Evolutionary conservation across 192 early-diverging fungal species (phyloP).

Genomic region (Coemansia sp.): DNA sequence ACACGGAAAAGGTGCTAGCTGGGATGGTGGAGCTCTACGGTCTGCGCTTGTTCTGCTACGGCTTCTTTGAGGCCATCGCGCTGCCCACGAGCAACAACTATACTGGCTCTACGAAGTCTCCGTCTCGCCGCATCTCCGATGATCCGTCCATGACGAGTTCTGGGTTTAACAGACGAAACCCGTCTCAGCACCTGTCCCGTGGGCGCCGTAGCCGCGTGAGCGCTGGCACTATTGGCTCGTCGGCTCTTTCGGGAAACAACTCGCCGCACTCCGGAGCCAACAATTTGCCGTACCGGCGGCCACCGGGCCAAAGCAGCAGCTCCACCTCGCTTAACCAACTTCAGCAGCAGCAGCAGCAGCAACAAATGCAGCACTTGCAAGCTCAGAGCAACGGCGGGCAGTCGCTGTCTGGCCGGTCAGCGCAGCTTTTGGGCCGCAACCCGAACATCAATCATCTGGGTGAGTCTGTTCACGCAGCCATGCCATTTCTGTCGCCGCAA

Average conservation of each 20-base stretch:
- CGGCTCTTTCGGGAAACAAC: constrained; percentile 11
- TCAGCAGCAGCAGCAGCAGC: constrained; percentile 1
- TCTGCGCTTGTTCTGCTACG: constrained; percentile 37
- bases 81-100: background rate
- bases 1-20: constrained; percentile 32
- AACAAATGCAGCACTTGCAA: background rate
- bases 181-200: constrained; percentile 16
- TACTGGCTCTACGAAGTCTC: background rate
- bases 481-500: constrained; percentile 45
- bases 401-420: background rate
- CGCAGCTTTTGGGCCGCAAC: background rate
- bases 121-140: constrained; percentile 20
- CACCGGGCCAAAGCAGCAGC: constrained; percentile 11
- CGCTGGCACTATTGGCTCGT: constrained; percentile 10
- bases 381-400: background rate
- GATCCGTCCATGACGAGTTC: constrained; percentile 1
- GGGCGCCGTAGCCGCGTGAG: constrained; percentile 18
- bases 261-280: constrained; percentile 8
- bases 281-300: constrained; percentile 24
- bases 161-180: background rate
- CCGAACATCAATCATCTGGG: background rate
- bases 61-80: constrained; percentile 35
- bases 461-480: background rate
- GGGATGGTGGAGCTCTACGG: constrained; percentile 52
- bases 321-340: background rate